Evolutionary conservation across 208 protist genomes (phyloP), one percentile per base, ranked within the genome.

Genomic region (Naegleria fowleri): DNA sequence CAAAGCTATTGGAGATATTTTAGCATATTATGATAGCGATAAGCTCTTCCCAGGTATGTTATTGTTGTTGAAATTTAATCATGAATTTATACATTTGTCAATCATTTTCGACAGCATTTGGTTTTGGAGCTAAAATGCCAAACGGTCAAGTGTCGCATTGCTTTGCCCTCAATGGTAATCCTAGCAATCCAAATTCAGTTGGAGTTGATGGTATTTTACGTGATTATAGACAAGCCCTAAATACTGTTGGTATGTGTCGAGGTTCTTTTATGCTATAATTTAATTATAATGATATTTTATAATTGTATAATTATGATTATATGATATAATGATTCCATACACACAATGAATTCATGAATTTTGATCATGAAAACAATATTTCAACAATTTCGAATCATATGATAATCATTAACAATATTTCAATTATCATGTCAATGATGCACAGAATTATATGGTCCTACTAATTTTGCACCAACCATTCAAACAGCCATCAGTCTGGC

Each of bases 21-120:
- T 92, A 11, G 1, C 19, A n/a, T 83, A 86, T 67, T 92, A 92
- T 55, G 91, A 92, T 90, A 55, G 16, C 7, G 91, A 92, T 38
- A 38, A 75, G 25, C 22, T n/a, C 38, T 89, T 89, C 86, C 86
- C n/a, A 55, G n/a, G 79, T 76, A 76, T 33, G 16, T 83, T 15
- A 40, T 39, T 40, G 5, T 39, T 87, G 16, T 76, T 33, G 16
- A 33, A 22, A 76, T 76, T 76, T 76, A 33, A 33, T 76, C 0
- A 76, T 5, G 13, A 76, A 33, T 76, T 67, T 67, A 25, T 67
- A 25, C 9, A 67, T 67, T 67, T 67, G n/a, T n/a, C n/a, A n/a
- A n/a, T n/a, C n/a, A n/a, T n/a, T 9, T 48, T 48, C 7, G 5
- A 48, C 7, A 48, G 43, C 11, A 40, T 89, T 75, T 89, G 48